These are phyloP conservation scores for Trichoderma lentiforme DNA, from an alignment of 2,329 filamentous ascomycete species.

Conservation along the genomic window DNA sequence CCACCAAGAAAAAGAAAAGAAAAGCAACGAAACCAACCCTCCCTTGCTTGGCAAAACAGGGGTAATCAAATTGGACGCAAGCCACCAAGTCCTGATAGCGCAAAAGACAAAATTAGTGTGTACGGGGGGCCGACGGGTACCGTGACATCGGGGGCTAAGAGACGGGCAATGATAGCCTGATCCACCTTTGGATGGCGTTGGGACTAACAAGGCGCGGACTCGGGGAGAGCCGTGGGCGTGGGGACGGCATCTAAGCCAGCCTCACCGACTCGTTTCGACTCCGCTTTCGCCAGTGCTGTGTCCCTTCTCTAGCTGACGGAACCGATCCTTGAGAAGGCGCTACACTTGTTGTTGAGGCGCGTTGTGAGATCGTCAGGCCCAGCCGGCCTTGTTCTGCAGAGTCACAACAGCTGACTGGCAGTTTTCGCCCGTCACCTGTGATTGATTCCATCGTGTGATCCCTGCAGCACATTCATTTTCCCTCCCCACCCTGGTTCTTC, in stretches of 20 bases:
- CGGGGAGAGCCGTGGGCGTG: constrained; percentile 16
- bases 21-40: not conserved
- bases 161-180: not conserved
- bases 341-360: not conserved
- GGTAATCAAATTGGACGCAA: not conserved
- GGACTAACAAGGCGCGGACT: constrained; percentile 11
- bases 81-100: not conserved
- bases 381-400: not conserved
- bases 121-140: not conserved
- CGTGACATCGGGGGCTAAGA: constrained; percentile 13
- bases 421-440: not conserved
- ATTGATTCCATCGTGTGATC: not conserved
- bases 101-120: not conserved
- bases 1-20: not conserved
- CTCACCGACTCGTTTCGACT: constrained; percentile 7
- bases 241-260: not conserved
- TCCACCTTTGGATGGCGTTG: constrained; percentile 12
- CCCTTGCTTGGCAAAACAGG: not conserved
- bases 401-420: not conserved
- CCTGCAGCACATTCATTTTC: not conserved
- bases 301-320: not conserved
- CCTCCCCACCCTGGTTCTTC: not conserved
- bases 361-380: not conserved
- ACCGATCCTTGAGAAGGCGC: not conserved
- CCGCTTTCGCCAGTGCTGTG: not conserved